Evolutionary conservation across 2,329 filamentous ascomycete genomes (phyloP), one percentile per base, ranked within the genome.

Genomic region (Fusarium guadeloupense): DNA sequence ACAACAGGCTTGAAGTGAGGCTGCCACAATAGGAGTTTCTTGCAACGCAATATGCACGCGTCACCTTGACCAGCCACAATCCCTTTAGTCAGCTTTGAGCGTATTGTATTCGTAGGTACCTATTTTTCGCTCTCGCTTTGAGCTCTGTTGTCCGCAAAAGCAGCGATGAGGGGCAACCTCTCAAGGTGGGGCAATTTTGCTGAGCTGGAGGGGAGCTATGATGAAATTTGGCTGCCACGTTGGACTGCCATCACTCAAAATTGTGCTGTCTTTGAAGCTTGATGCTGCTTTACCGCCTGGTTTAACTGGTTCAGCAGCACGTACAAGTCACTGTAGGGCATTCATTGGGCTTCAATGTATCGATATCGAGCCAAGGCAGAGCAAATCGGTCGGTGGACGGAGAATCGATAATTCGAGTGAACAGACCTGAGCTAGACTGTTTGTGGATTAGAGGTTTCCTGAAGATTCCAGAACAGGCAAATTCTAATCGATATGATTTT

Each of bases 91-190:
- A 33, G 31, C 43, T 54, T 50, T 51, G 35, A 34, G 37, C 20
- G 13, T 44, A 30, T 38, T 13, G 13, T 17, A 25, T 4, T 13
- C 31, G 19, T n/a, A n/a, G n/a, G n/a, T 39, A 17, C 16, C 28
- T n/a, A 17, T 39, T 46, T 59, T 63, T 62, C 58, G 50, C 38
- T 61, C 51, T 66, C 56, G 41, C 45, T 58, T 51, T 20, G 43
- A 46, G 46, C 49, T 52, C 40, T n/a, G n/a, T n/a, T n/a, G 37
- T 41, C 30, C 42, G 44, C 45, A 67, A 86, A 39, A 90, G 84
- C 37, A 89, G 87, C 64, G 89, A 90, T 10, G 88, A n/a, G 78
- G 83, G 71, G 85, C 90, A 64, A 79, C 52, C 28, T 60, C 21
- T 79, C 13, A 74, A 50, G 85, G 82, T 35, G 89, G 80, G 71